A percentile compares a stretch with the other conserved stretches of the same genome.
Evolutionary conservation across 345 rosid species (phyloP).

Genomic region (Stellera chamaejasme): DNA sequence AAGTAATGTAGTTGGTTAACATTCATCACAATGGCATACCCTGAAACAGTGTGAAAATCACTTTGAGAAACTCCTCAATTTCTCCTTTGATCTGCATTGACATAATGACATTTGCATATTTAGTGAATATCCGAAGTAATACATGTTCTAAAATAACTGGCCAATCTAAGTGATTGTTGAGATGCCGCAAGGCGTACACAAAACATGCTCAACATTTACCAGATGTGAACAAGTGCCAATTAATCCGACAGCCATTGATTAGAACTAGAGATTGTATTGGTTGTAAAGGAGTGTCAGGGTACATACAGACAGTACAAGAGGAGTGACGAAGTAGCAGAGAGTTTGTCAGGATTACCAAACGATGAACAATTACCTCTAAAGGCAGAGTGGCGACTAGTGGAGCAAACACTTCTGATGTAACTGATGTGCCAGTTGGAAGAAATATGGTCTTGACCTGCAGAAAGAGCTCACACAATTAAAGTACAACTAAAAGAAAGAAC

Average conservation of each 20-base stretch:
- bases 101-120: not conserved
- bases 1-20: slow-evolving; percentile 4
- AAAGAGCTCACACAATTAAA: slow-evolving; percentile 7
- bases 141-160: too few relatives aligned
- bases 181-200: too few relatives aligned
- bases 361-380: slow-evolving; percentile 56
- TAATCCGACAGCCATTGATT: too few relatives aligned
- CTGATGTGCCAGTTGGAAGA: slow-evolving; percentile 57
- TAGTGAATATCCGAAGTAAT: too few relatives aligned
- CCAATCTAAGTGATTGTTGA: too few relatives aligned
- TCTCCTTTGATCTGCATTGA: slow-evolving; percentile 47
- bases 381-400: slow-evolving; percentile 94
- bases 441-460: slow-evolving; percentile 75
- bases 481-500: too few relatives aligned
- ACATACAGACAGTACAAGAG: not conserved
- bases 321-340: slow-evolving; percentile 4
- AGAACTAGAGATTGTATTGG: too few relatives aligned
- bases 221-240: too few relatives aligned
- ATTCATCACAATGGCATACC: slow-evolving; percentile 27
- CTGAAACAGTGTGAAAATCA: slow-evolving; percentile 66
- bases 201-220: too few relatives aligned
- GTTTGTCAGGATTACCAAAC: slow-evolving; percentile 4
- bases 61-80: slow-evolving; percentile 66
- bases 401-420: slow-evolving; percentile 67
- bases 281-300: not conserved